Evolutionary conservation across 257 asterid genomes (phyloP), one percentile per base, ranked within the genome.

Genomic region (Avicennia marina): DNA sequence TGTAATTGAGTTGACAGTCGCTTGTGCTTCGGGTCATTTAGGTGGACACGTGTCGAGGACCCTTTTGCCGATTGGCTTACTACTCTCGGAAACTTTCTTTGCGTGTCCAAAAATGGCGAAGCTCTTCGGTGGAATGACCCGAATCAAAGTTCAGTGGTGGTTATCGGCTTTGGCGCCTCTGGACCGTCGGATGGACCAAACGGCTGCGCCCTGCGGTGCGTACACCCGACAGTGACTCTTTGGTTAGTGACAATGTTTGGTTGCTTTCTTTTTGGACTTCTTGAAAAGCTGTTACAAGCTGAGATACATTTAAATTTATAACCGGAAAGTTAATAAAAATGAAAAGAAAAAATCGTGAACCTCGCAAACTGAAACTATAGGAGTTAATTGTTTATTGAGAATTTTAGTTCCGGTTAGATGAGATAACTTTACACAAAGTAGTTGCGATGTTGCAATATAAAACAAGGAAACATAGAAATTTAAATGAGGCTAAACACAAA

Each of bases 1-100:
- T 59, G 19, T 38, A 62, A 31, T 46, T 74, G 80, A 74, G 52
- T 65, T 65, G 73, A 69, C 80, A 64, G 55, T 69, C 21, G 65
- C 71, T 70, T 63, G 69, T 24, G 36, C 20, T 48, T 26, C 34
- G 4, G 42, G 52, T 67, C 74, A 39, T 54, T 9, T 47, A 26
- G 18, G 0, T 4, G 4, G 64, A 56, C 76, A 74, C 80, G 73
- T 69, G 76, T 74, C 73, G 50, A 40, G 0, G 4, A 0, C 58
- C 58, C 70, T 43, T 69, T 74, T 60, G 79, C 73, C 44, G 4
- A 7, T 25, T 18, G 31, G 0, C 2, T 53, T 59, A n/a, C 78
- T 65, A 17, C 12, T 63, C 59, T 59, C 40, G 53, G 68, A 11
- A 56, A 51, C 21, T 32, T 42, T 27, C 12, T 36, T 36, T 46